Percentiles rank a stretch among this genome's conserved stretches.
Conservation (phyloP, 768 basidiomycete species). For the Kockovaella imperatae region DNA sequence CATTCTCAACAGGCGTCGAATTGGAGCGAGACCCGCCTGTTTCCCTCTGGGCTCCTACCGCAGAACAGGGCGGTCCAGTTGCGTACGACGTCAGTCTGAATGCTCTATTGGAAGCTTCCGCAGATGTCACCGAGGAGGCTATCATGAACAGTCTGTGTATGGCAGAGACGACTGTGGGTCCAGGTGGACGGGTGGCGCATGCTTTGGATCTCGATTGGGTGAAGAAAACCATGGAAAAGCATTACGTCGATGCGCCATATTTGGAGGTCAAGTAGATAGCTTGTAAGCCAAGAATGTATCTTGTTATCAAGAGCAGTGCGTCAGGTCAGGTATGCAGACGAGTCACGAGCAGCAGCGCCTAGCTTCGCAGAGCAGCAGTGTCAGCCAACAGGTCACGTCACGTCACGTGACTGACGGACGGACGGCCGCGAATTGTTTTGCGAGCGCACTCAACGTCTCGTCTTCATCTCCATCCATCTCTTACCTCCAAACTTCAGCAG, state of each 20-base stretch:
- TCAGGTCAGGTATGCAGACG: too few species aligned
- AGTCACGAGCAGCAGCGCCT: too few species aligned
- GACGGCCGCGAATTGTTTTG: too few species aligned
- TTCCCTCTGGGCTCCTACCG: neutral
- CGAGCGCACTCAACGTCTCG: too few species aligned
- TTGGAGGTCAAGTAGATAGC: too few species aligned
- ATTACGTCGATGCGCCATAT: constrained; percentile 2
- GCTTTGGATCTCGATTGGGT: neutral
- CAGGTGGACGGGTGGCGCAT: neutral
- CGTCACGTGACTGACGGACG: too few species aligned
- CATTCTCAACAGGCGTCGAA: constrained; percentile 3
- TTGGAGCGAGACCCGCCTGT: neutral
- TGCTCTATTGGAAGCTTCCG: constrained; percentile 1
- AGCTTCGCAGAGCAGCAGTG: too few species aligned
- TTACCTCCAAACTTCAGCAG: neutral
- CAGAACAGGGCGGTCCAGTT: too few species aligned
- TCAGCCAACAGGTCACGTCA: too few species aligned
- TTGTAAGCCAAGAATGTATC: too few species aligned
- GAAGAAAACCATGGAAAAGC: constrained; percentile 2
- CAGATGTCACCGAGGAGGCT: constrained; percentile 5
- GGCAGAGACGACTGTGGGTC: constrained; percentile 2
- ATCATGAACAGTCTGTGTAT: constrained; percentile 1
- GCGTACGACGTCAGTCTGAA: constrained; percentile 1
- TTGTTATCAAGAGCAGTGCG: too few species aligned
- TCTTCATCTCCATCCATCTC: neutral